Conservation (phyloP, 768 basidiomycete genomes). For the Leucocoprinus birnbaumii region DNA sequence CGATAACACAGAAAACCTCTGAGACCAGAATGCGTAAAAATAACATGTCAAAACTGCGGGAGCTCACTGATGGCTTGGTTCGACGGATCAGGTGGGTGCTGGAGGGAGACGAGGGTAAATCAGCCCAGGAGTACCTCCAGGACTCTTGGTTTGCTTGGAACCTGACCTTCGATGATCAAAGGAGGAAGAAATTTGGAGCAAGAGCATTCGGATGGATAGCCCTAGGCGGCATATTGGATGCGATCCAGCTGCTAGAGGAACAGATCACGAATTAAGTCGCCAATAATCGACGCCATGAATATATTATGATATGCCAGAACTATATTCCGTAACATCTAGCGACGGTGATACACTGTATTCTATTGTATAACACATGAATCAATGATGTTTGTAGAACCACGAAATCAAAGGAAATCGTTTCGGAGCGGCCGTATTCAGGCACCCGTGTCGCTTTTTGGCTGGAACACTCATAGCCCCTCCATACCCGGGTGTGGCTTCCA, state of each 20-base stretch:
- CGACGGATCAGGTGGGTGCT: conserved; percentile 44
- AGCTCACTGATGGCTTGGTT: conserved; percentile 51
- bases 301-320: no score
- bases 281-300: no score
- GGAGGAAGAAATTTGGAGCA: conserved; percentile 43
- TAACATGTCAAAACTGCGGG: conserved; percentile 50
- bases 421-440: no score
- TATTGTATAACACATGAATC: no score
- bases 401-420: no score
- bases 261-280: no score
- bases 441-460: no score
- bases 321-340: no score
- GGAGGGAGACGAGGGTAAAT: conserved; percentile 38
- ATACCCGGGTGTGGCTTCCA: no score
- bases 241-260: conserved; percentile 18
- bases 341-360: no score
- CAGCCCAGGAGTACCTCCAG: conserved; percentile 34
- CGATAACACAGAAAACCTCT: conserved; percentile 58
- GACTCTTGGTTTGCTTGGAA: conserved; percentile 56
- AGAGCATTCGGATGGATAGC: conserved; percentile 60
- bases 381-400: no score
- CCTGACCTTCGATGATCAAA: conserved; percentile 28
- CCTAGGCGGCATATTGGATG: conserved; percentile 54
- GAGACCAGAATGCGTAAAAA: conserved; percentile 51
- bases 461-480: no score